Percentiles rank a stretch among this genome's conserved stretches.
phyloP scores from a whole-genome alignment of 495 filamentous ascomycete genomes.

The Hypoxylon subgilvum region DNA sequence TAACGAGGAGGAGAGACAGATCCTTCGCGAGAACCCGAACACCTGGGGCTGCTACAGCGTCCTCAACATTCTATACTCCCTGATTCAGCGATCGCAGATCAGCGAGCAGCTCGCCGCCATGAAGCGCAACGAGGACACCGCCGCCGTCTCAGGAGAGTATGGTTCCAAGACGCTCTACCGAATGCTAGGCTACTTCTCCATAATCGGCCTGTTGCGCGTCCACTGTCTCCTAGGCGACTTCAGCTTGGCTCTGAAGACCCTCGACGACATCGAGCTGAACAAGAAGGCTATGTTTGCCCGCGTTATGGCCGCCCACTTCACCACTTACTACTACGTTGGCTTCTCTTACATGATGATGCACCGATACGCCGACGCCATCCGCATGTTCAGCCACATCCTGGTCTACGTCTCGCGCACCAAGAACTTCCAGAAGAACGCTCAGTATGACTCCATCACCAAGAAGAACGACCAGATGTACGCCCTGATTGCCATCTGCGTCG shows the following conservation, averaged over 20 bases:
- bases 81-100: constrained; percentile 97
- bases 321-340: constrained; percentile 99
- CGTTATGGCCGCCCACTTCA: constrained; percentile 99
- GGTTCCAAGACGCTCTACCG: constrained; percentile 90
- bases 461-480: constrained; percentile 99
- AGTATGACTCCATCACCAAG: constrained; percentile 97
- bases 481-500: constrained; percentile 96
- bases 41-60: constrained; percentile 99
- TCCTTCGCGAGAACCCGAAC: constrained; percentile 94
- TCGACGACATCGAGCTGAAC: constrained; percentile 99
- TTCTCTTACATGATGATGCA: constrained; percentile 99
- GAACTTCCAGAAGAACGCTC: constrained; percentile 99
- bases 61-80: constrained; percentile 97
- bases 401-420: constrained; percentile 98
- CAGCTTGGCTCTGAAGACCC: constrained; percentile 95
- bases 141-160: constrained; percentile 88
- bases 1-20: constrained; percentile 80
- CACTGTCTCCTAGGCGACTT: constrained; percentile 98
- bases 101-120: constrained; percentile 93
- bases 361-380: constrained; percentile 97
- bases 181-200: constrained; percentile 99
- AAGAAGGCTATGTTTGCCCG: constrained; percentile 99
- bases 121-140: constrained; percentile 89
- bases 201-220: constrained; percentile 94
- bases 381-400: constrained; percentile 99